Percentiles rank a stretch among this genome's conserved stretches.
phyloP scores from a whole-genome alignment of 2,329 filamentous ascomycete genomes.

The Cytospora piceae region DNA sequence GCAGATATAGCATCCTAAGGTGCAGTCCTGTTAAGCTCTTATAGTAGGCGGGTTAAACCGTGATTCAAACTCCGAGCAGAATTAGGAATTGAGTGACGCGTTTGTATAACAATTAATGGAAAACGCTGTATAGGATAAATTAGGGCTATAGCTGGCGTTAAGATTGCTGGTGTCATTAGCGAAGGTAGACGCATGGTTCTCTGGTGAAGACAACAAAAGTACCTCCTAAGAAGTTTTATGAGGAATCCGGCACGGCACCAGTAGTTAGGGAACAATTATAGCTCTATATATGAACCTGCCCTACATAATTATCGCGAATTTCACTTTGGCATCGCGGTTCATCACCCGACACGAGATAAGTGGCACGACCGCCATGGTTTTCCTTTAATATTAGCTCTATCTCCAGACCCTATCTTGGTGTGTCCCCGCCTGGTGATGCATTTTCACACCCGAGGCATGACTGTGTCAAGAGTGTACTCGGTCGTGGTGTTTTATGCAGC shows the following conservation, averaged over 20 bases:
- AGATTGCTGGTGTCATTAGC: not conserved
- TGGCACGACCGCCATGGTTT: not conserved
- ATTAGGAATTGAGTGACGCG: too few relatives aligned
- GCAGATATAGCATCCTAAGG: too few relatives aligned
- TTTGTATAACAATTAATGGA: not conserved
- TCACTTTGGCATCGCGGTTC: not conserved
- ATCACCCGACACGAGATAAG: not conserved
- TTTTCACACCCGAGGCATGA: not conserved
- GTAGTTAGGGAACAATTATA: too few relatives aligned
- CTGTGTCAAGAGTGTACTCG: not conserved
- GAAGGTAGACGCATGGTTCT: not conserved
- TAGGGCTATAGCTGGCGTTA: not conserved
- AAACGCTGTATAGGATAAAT: not conserved
- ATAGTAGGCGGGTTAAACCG: too few relatives aligned
- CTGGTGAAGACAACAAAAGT: not conserved
- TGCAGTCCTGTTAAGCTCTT: too few relatives aligned
- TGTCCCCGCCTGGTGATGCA: not conserved
- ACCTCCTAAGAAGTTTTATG: not conserved
- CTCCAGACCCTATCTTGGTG: not conserved
- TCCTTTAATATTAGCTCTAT: not conserved
- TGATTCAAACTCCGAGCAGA: too few relatives aligned
- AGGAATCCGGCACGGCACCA: too few relatives aligned
- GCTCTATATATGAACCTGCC: not conserved
- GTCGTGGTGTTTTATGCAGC: not conserved
- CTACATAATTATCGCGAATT: not conserved